Conservation (phyloP, 257 asterid species). For the Linderniella brevidens region DNA sequence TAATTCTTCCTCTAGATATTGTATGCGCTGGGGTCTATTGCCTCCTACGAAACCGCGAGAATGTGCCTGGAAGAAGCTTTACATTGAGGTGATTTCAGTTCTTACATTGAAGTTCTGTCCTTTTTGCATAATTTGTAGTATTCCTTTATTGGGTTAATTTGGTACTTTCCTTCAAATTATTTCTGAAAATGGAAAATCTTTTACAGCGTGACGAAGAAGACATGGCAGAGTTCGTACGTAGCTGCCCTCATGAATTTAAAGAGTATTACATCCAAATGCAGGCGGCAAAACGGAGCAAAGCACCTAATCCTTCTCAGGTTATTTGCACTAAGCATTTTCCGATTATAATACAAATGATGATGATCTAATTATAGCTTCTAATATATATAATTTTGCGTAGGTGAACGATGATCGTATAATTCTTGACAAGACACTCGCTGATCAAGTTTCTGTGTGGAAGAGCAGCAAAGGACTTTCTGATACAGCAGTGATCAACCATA, state of each 20-base stretch:
- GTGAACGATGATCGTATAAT: conserved; percentile 75
- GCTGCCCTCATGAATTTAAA: conserved; percentile 68
- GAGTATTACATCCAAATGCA: conserved; percentile 97
- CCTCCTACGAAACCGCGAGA: conserved; percentile 59
- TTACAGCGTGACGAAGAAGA: conserved; percentile 87
- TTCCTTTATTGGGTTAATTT: too few relatives aligned
- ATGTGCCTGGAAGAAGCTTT: conserved; percentile 82
- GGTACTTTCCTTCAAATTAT: too few relatives aligned
- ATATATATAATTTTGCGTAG: conserved; percentile 13
- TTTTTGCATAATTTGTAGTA: too few relatives aligned
- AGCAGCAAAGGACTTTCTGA: conserved; percentile 76
- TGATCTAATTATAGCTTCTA: not conserved
- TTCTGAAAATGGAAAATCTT: not conserved
- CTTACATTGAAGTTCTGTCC: too few relatives aligned
- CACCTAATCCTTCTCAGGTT: conserved; percentile 89
- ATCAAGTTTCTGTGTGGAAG: conserved; percentile 94
- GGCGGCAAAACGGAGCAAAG: conserved; percentile 90
- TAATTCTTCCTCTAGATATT: conserved; percentile 26
- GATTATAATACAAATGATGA: too few relatives aligned
- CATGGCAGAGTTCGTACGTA: conserved; percentile 57
- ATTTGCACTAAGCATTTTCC: not conserved
- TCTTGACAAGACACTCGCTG: conserved; percentile 88
- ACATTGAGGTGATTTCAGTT: conserved; percentile 22
- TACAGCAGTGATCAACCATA: conserved; percentile 47
- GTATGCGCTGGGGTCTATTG: conserved; percentile 85